Evolutionary conservation across 192 early-diverging fungal species (phyloP), one percentile per base, ranked within the genome.

Genomic region (Mortierella claussenii): DNA sequence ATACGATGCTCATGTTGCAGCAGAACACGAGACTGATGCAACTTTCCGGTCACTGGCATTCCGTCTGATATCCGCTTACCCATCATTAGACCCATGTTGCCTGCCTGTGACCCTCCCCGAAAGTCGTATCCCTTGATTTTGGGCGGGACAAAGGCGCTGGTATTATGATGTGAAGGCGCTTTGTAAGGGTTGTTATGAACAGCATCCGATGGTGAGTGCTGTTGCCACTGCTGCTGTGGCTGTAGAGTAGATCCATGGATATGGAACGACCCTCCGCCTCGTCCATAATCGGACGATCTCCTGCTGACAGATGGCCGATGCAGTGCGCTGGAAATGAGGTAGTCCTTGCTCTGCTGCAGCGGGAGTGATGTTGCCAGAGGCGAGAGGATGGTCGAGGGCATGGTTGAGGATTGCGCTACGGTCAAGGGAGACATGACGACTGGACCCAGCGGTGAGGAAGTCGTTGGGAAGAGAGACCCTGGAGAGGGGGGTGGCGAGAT

Each of bases 1-100:
- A 71, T 71, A 4, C 69, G 43, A 28, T 76, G 63, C 32, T 76
- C 73, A 45, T 76, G 73, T 23, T 76, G 73, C 23, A 76, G 43
- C 15, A 76, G 18, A 7, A 67, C 30, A 7, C 59, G 50, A 6
- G 73, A 76, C 28, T 65, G 58, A 37, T 76, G 73, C 34, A 76
- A 20, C 33, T 66, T 67, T 9, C 64, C 73, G 2, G 65, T 61
- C 2, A 76, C 64, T 21, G 28, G 57, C 10, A 62, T 17, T 2
- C 59, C 64, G 45, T 76, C 73, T 4, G 73, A 61, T 54, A 67
- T 54, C 48, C 65, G 56, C n/a, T 28, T 66, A n/a, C 73, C 73
- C 2, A 57, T 57, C 52, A 67, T 59, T 27, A 76, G 12, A 5
- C 73, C 73, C 54, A 67, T 57, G 32, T 76, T 67, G 10, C 73